Evolutionary conservation across 805 yeast species (phyloP), one percentile per base, ranked within the genome.

Genomic region (Ogataea henricii): DNA sequence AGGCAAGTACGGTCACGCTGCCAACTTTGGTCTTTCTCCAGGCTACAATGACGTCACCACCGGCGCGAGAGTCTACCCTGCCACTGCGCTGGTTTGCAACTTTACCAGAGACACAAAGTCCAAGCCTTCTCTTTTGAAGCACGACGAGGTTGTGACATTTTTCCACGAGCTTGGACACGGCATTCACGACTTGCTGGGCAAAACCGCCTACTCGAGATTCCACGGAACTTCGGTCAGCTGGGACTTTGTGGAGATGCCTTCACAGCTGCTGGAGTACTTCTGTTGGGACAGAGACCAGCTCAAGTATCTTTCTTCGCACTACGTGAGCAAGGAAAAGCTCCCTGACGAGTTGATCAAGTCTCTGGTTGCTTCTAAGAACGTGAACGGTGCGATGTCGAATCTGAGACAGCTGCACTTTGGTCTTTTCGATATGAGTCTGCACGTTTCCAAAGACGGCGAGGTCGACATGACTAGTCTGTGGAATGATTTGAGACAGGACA

Each of bases 131-230:
- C 72, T 89, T 56, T 75, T 89, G 58, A 83, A 84, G 58, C 96
- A 89, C 63, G 73, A 72, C 53, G 95, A 88, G 63, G 88, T 88
- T 10, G 82, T 82, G 18, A 89, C 96, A 0, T 85, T 89, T 56
- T 89, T 89, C 82, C 96, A 89, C 62, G 96, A 89, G 66, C 74
- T 88, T 54, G 96, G 96, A 21, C 96, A 89, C 61, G 96, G 95
- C 47, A 85, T 89, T 48, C 96, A 89, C 66, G 85, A 82, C 55
- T 68, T 87, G 40, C 74, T 88, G 46, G 87, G 91, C 9, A 72
- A 76, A 51, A 84, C 91, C 22, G 71, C 70, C 48, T 82, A 78
- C 55, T 74, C 85, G 2, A 74, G 84, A 52, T 88, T 87, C 68
- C 85, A 81, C 60, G 96, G 96, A 18, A 83, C 91, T 25, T 72